Base-by-base conservation (phyloP, 148 eudicot genomes). In the Rhododendron simsii region DNA sequence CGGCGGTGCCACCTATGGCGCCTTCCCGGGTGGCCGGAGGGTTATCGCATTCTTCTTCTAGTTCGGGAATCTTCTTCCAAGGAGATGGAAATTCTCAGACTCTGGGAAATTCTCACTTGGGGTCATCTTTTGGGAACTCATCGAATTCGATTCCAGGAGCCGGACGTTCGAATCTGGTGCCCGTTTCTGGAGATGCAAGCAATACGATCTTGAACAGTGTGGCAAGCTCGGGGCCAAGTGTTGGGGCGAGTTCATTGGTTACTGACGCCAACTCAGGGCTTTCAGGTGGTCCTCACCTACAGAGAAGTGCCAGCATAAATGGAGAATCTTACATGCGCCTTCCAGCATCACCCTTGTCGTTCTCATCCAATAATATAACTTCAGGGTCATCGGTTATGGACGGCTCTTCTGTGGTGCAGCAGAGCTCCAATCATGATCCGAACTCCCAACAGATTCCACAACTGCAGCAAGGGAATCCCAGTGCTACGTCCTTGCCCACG, bases 331-430 rank as follows among this genome's bases (percentile, higher is more conserved):
- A 93, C 88, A 85, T 92, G 90, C 92, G 98, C 4, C 86, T 95
- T 81, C 98, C 98, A 67, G 92, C 98, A 57, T 97, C 98, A n/a
- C 99, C 99, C 74, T 81, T 97, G 93, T 97, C 99, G 14, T 95
- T 97, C 88, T 85, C 98, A 13, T 97, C 99, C 50, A 97, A 95
- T 90, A 97, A 95, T 86, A 88, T 94, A 51, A 95, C 93, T 78
- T 96, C 98, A 59, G 98, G 95, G 20, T 96, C 99, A 37, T 91
- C 98, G 2, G 90, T 90, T 45, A 89, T 94, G 87, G 98, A 96
- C 65, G 96, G 96, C 12, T 89, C 99, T 20, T 90, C 93, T n/a
- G 84, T 87, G 7, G 85, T 87, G 80, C 98, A 94, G 82, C 94
- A 89, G 86, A 92, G 90, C 87, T 88, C 94, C 81, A 95, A 89